Evolutionary conservation across 768 basidiomycete species (phyloP), one percentile per base, ranked within the genome.

Genomic region (Auricularia sp.): DNA sequence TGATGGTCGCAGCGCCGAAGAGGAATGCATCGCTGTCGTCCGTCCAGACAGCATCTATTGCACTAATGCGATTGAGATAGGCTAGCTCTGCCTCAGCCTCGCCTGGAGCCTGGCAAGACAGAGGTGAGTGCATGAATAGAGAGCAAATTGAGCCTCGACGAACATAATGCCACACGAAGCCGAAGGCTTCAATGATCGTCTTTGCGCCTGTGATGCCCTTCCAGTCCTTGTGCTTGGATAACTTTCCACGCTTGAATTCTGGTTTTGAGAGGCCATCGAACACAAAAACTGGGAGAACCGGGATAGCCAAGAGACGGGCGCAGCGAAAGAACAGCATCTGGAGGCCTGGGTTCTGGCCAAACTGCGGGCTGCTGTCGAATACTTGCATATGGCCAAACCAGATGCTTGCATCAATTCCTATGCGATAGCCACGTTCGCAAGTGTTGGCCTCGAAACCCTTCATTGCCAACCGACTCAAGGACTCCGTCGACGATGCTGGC

Each of bases 41-140:
- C 0, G 94, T 91, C 56, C 95, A 79, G 34, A 97, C 83, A 0
- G 87, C 91, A 71, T 98, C 95, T 64, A 98, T 88, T 62, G 89
- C 73, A 2, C 92, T 91, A 53, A 86, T 83, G 3, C 82, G 78
- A 69, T 93, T 94, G 63, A 98, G 79, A 67, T 90, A 87, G 0
- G 94, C 94, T 2, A 98, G 79, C 71, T 96, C 94, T 0, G 94
- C 94, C 73, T 98, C 95, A 0, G 95, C 95, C 74, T 97, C 95
- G 18, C 92, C 93, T 4, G 94, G 94, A 14, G 93, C 79, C 78
- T 77, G 60, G 23, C 12, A 12, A 12, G 3, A 61, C 56, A 12
- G 44, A 29, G 11, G 2, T 33, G 12, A 34, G n/a, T 14, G 12
- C 12, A 12, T 6, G 8, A 6, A 39, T 39, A 39, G 39, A 12